Conservation (phyloP, 352 stramenopile genomes). For the Globisporangium uncinulatum region DNA sequence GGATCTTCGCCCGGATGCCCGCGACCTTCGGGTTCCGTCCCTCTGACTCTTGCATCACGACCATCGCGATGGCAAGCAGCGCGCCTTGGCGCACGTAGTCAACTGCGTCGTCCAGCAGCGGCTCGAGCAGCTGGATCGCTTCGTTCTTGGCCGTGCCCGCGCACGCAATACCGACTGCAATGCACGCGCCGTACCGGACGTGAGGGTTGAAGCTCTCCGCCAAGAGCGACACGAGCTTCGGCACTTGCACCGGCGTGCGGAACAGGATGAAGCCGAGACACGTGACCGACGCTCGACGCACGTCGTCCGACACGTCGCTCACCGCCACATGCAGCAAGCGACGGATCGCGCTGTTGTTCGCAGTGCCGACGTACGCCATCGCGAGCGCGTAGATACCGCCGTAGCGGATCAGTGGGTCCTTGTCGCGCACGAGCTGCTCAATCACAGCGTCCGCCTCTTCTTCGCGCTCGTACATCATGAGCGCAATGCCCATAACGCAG, state of each 20-base stretch:
- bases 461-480: conserved; percentile 98
- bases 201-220: conserved; percentile 99
- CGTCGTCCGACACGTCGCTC: conserved; percentile 98
- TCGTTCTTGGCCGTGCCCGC: conserved; percentile 96
- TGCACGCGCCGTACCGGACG: conserved; percentile 98
- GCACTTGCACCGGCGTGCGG: conserved; percentile 93
- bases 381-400: conserved; percentile 97
- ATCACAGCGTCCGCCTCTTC: conserved; percentile 96
- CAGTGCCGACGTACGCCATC: conserved; percentile 97
- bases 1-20: conserved; percentile 80
- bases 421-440: conserved; percentile 95
- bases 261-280: conserved; percentile 98
- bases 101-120: conserved; percentile 97
- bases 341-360: conserved; percentile 96
- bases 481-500: conserved; percentile 96
- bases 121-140: conserved; percentile 95
- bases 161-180: conserved; percentile 98
- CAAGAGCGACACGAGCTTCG: conserved; percentile 92
- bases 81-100: conserved; percentile 99
- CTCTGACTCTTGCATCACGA: conserved; percentile 98
- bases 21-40: conserved; percentile 80
- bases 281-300: conserved; percentile 96
- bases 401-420: conserved; percentile 97
- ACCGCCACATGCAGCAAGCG: conserved; percentile 98
- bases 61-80: conserved; percentile 95